These are phyloP conservation scores for Amborella trichopoda DNA, from an alignment of 164 flowering plant species.

Conservation along the genomic window DNA sequence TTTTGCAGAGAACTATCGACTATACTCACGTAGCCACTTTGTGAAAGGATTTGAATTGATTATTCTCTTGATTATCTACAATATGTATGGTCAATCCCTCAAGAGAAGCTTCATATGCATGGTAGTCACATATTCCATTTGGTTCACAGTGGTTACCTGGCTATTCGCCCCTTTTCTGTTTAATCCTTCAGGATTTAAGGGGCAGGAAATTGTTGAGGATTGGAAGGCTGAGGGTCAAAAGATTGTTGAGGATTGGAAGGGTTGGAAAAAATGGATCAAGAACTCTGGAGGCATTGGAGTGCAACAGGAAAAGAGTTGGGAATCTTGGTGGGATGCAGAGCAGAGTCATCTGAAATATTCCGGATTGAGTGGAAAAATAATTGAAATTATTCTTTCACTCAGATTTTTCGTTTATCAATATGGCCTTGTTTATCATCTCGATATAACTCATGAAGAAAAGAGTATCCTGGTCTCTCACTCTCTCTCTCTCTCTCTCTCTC, in stretches of 20 bases:
- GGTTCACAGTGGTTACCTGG: constrained; percentile 93
- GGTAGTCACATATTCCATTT: constrained; percentile 65
- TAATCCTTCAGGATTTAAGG: constrained; percentile 84
- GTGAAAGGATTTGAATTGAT: constrained; percentile 85
- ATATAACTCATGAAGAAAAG: constrained; percentile 61
- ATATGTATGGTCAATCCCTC: constrained; percentile 49
- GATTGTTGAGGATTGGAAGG: constrained; percentile 78
- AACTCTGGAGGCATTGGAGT: constrained; percentile 88
- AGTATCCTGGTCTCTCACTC: constrained; percentile 27
- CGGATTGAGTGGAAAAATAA: constrained; percentile 39
- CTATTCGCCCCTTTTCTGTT: constrained; percentile 89
- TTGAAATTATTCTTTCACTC: constrained; percentile 66
- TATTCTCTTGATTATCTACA: constrained; percentile 65
- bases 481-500: constrained; percentile 1
- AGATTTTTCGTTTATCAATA: constrained; percentile 90
- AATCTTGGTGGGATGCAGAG: constrained; percentile 96
- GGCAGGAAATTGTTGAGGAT: constrained; percentile 82
- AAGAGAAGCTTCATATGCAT: constrained; percentile 61
- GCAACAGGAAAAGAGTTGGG: constrained; percentile 87
- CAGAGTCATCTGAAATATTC: constrained; percentile 70
- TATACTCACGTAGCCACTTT: constrained; percentile 95
- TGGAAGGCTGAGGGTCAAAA: constrained; percentile 75
- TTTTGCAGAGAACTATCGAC: constrained; percentile 75
- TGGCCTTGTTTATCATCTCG: constrained; percentile 92
- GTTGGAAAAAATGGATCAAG: constrained; percentile 92